Base-by-base conservation (phyloP, 305 asterid genomes). In the Solanum aculeatissimum region DNA sequence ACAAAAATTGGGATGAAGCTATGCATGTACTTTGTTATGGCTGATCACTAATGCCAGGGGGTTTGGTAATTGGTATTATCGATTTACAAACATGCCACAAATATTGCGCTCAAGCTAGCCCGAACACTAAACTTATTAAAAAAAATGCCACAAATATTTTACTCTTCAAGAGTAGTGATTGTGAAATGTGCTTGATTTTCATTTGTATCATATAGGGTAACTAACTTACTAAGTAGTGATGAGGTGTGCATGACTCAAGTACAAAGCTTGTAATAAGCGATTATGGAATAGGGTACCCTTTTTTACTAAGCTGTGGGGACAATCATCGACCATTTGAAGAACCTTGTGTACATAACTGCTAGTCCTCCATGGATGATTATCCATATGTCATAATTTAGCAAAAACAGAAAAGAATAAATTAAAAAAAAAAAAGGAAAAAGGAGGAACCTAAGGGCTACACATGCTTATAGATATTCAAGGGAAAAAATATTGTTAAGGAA, bases 141-240 rank as follows among this genome's bases (percentile, higher is more conserved):
- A 6, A 27, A 32, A 8, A 21, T 74, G 14, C 23, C 58, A 74
- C 35, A 25, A 77, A 18, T 51, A 51, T 51, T 77, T 77, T 29
- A 16, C 18, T 51, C 47, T 78, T 27, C 32, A 78, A 78, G 49
- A 7, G 15, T 12, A 16, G 11, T 74, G 66, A 51, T 78, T 53
- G 66, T 78, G 82, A 53, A 9, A 32, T 78, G 83, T 81, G 66
- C 43, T 83, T 80, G 55, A 85, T 83, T 84, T 71, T 54, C 32
- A 53, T 18, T 78, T 78, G 16, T 51, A 29, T 19, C 18, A 11
- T 77, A 12, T 77, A 2, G 29, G 45, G 47, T 27, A 47, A 47
- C 57, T 13, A 23, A 42, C 54, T 47, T 72, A 45, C 60, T 23
- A 23, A 77, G 83, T 51, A 53, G 83, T 29, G 32, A 32, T 45